A percentile compares a stretch with the other conserved stretches of the same genome.
Evolutionary conservation across 768 basidiomycete genomes (phyloP).

Genomic region (Hortiboletus campestris): DNA sequence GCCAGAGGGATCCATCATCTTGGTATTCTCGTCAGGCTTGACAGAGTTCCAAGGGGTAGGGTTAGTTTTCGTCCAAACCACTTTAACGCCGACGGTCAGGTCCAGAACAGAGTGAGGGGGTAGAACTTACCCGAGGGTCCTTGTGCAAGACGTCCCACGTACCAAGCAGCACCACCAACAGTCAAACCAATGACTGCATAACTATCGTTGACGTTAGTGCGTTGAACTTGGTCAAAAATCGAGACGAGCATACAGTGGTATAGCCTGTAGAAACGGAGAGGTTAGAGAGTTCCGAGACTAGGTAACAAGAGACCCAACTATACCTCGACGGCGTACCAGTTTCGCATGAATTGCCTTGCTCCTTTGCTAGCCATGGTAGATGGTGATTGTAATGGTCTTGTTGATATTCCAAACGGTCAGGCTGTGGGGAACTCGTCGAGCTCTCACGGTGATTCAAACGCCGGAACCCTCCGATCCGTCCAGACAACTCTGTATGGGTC

Average conservation of each 20-base stretch:
- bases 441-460: conserved; percentile 15
- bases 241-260: conserved; percentile 43
- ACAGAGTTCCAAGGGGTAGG: conserved; percentile 89
- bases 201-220: conserved; percentile 29
- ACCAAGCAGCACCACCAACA: conserved; percentile 62
- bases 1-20: conserved; percentile 66
- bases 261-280: conserved; percentile 35
- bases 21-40: conserved; percentile 71
- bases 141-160: conserved; percentile 58
- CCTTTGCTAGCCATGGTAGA: conserved; percentile 25
- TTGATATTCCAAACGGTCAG: not conserved
- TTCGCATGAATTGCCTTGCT: conserved; percentile 32
- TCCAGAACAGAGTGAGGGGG: not conserved
- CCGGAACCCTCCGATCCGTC: conserved; percentile 17
- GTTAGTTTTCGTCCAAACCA: conserved; percentile 67
- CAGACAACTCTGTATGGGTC: not conserved
- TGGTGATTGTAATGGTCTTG: not conserved
- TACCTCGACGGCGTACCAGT: conserved; percentile 50
- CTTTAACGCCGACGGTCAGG: conserved; percentile 27
- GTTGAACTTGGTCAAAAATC: not conserved
- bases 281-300: not conserved
- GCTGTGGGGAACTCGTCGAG: no score
- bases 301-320: not conserved
- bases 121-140: conserved; percentile 49
- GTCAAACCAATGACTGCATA: conserved; percentile 51